Evolutionary conservation across 176 grass and related monocot genomes (phyloP).

Genomic region (Oryza glaberrima): DNA sequence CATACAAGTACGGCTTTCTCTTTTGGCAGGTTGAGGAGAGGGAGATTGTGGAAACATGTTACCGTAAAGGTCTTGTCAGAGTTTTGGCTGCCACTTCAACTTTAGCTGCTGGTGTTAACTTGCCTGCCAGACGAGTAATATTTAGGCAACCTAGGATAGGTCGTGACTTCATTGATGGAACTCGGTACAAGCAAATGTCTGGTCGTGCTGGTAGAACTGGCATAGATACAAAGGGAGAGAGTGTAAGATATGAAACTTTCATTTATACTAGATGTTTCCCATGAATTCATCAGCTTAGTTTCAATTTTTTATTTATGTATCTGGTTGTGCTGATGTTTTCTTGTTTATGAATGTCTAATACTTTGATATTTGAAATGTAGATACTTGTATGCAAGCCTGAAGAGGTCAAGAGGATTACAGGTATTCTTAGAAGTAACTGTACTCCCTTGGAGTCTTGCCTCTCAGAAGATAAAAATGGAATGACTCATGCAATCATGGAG

Average conservation of each 20-base stretch:
- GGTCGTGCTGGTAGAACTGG: constrained; percentile 97
- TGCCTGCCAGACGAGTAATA: constrained; percentile 96
- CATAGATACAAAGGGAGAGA: constrained; percentile 98
- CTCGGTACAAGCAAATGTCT: constrained; percentile 96
- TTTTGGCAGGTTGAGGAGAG: constrained; percentile 88
- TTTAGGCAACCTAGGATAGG: constrained; percentile 91
- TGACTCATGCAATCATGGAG: constrained; percentile 99
- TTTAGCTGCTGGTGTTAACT: constrained; percentile 96
- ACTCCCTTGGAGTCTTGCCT: constrained; percentile 87
- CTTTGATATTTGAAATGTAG: constrained; percentile 55
- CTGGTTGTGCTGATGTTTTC: neutral
- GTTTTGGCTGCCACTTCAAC: constrained; percentile 98
- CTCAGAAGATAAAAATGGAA: constrained; percentile 98
- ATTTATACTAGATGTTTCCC: constrained; percentile 5
- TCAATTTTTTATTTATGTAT: constrained; percentile 4
- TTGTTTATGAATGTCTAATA: neutral
- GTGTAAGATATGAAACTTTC: constrained; percentile 63
- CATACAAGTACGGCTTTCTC: constrained; percentile 23
- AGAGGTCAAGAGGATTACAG: constrained; percentile 78
- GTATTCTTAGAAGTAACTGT: constrained; percentile 77
- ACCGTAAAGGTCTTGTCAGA: constrained; percentile 86
- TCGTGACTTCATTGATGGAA: constrained; percentile 96
- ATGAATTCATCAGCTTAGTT: constrained; percentile 15
- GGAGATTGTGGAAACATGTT: constrained; percentile 95
- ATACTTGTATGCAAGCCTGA: constrained; percentile 93